Evolutionary conservation across 495 filamentous ascomycete genomes (phyloP).

Genomic region (Tuber indicum): DNA sequence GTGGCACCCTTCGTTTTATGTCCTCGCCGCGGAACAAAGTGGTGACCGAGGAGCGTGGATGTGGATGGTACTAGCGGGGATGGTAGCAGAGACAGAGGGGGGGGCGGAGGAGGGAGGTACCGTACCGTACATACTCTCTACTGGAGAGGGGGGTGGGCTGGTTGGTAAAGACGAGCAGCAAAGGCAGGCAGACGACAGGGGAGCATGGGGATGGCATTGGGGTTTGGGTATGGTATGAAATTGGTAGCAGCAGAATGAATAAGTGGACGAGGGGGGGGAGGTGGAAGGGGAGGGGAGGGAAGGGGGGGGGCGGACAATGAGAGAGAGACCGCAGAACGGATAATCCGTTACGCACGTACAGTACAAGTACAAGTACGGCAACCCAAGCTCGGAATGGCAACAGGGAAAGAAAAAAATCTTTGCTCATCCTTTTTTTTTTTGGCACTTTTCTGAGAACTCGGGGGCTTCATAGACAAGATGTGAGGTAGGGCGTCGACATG

Average conservation of each 20-base stretch:
- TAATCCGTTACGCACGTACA: neutral
- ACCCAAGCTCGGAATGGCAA: neutral
- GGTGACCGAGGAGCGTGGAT: constrained; percentile 24
- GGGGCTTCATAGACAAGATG: neutral
- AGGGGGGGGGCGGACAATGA: constrained; percentile 1
- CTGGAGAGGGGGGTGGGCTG: constrained; percentile 16
- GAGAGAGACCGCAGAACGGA: constrained; percentile 8
- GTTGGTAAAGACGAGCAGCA: constrained; percentile 3
- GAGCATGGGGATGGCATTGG: constrained; percentile 36
- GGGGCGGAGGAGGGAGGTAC: constrained; percentile 15
- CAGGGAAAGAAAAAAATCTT: neutral
- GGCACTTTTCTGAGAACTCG: constrained; percentile 3
- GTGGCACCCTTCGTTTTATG: constrained; percentile 36
- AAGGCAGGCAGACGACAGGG: constrained; percentile 20
- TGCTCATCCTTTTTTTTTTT: neutral
- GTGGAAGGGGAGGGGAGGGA: constrained; percentile 5
- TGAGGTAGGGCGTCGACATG: constrained; percentile 1
- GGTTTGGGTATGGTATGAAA: neutral
- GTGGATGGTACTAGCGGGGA: constrained; percentile 34
- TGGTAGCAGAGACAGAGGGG: constrained; percentile 23
- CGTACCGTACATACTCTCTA: neutral
- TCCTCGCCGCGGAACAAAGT: constrained; percentile 36
- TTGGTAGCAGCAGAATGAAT: neutral
- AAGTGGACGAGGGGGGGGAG: constrained; percentile 3
- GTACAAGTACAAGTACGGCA: neutral